phyloP scores from a whole-genome alignment of 2,329 filamentous ascomycete genomes.

The Colletotrichum sp. region DNA sequence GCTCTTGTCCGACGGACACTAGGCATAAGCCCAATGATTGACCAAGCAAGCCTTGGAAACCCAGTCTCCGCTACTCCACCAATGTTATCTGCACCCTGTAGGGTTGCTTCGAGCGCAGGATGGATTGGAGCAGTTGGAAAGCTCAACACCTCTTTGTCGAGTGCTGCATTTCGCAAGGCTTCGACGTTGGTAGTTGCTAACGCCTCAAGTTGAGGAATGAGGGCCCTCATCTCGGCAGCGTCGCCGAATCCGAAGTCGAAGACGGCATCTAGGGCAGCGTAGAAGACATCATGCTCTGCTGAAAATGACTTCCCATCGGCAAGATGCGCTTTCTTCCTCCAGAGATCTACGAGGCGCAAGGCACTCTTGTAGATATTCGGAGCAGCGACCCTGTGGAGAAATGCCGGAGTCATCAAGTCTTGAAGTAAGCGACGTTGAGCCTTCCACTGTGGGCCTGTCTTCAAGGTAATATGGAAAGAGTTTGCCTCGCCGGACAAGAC shows the following conservation, averaged over 20 bases:
- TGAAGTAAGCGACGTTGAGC: slow-evolving; percentile 35
- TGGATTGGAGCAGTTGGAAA: neutral
- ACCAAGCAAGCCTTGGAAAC: neutral
- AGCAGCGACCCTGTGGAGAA: slow-evolving; percentile 36
- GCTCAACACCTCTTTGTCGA: neutral
- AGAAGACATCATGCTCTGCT: slow-evolving; percentile 34
- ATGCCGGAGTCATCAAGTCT: slow-evolving; percentile 41
- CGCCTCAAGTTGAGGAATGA: neutral
- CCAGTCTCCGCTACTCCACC: neutral
- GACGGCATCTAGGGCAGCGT: slow-evolving; percentile 38
- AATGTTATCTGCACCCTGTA: neutral
- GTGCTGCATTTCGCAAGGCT: neutral
- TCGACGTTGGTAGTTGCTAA: neutral
- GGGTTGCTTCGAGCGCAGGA: neutral
- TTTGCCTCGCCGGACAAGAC: slow-evolving; percentile 12
- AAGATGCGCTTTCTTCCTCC: slow-evolving; percentile 33
- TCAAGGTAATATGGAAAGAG: slow-evolving; percentile 37
- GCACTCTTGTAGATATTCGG: slow-evolving; percentile 37
- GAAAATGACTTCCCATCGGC: slow-evolving; percentile 34
- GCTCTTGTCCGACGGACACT: neutral
- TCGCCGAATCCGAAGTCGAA: slow-evolving; percentile 35
- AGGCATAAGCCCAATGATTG: neutral
- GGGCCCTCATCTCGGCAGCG: neutral
- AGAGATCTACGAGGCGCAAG: slow-evolving; percentile 34
- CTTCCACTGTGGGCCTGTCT: slow-evolving; percentile 35